phyloP scores from a whole-genome alignment of 2,329 filamentous ascomycete genomes.

The Diplodia corticola region DNA sequence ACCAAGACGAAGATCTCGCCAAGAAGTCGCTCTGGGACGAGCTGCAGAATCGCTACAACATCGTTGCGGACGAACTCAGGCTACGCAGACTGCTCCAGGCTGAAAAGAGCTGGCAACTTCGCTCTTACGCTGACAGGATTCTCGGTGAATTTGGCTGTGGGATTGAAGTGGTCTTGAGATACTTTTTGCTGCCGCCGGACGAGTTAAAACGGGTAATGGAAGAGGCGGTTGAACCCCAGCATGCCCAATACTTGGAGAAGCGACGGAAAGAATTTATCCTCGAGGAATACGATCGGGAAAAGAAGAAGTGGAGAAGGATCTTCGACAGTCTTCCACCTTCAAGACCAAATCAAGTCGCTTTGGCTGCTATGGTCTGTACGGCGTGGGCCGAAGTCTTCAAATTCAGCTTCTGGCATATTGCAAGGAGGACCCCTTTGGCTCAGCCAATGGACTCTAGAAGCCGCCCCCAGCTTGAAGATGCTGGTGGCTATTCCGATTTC shows the following conservation, averaged over 20 bases:
- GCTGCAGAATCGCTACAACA: slow-evolving; percentile 32
- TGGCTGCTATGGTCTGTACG: slow-evolving; percentile 40
- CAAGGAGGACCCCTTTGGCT: slow-evolving; percentile 28
- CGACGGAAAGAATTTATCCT: slow-evolving; percentile 26
- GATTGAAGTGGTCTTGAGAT: slow-evolving; percentile 43
- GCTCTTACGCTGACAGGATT: slow-evolving; percentile 37
- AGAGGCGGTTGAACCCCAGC: slow-evolving; percentile 7
- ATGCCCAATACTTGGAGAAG: background rate
- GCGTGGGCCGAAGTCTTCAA: slow-evolving; percentile 37
- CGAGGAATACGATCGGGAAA: slow-evolving; percentile 36
- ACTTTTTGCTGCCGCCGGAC: slow-evolving; percentile 37
- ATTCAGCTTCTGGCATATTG: slow-evolving; percentile 46
- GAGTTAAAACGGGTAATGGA: slow-evolving; percentile 24
- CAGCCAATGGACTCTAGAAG: slow-evolving; percentile 25
- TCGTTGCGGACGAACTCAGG: slow-evolving; percentile 33
- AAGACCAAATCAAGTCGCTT: slow-evolving; percentile 29
- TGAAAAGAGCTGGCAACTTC: slow-evolving; percentile 40
- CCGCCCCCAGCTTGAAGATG: background rate
- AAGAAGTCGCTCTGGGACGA: slow-evolving; percentile 30
- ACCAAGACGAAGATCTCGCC: slow-evolving; percentile 23
- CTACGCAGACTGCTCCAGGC: slow-evolving; percentile 35
- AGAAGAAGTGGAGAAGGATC: slow-evolving; percentile 35
- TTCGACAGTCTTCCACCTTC: slow-evolving; percentile 34
- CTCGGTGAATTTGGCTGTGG: slow-evolving; percentile 37
- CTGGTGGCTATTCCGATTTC: slow-evolving; percentile 22